Percentiles rank a stretch among this genome's conserved stretches.
Conservation (phyloP, 768 basidiomycete genomes). For the Lentinula sp. region DNA sequence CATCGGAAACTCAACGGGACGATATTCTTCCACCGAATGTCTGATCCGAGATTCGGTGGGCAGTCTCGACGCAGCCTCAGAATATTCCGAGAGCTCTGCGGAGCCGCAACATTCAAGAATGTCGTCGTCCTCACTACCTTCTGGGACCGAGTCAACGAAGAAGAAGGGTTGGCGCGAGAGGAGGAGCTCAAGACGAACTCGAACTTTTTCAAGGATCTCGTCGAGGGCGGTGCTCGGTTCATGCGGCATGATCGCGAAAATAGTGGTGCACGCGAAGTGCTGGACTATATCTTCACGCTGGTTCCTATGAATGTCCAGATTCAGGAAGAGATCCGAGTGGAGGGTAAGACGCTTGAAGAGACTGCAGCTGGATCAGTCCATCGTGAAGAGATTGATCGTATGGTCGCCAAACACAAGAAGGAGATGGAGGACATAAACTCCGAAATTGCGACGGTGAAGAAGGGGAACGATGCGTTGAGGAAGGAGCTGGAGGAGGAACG, state of each 20-base stretch:
- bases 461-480: background rate
- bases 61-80: constrained; percentile 32
- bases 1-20: constrained; percentile 15
- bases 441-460: constrained; percentile 21
- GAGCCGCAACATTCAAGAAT: constrained; percentile 32
- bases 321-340: constrained; percentile 24
- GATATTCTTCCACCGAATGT: constrained; percentile 32
- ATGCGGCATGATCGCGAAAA: constrained; percentile 27
- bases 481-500: constrained; percentile 8
- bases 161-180: constrained; percentile 10
- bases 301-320: constrained; percentile 9
- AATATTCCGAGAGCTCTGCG: constrained; percentile 36
- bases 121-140: constrained; percentile 38
- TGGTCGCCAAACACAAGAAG: constrained; percentile 26
- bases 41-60: constrained; percentile 27
- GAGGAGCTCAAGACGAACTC: constrained; percentile 18
- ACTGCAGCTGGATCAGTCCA: constrained; percentile 35
- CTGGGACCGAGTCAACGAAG: constrained; percentile 28
- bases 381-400: constrained; percentile 26
- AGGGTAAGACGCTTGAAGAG: constrained; percentile 30
- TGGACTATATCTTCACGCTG: constrained; percentile 22
- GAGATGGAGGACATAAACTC: constrained; percentile 27
- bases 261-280: constrained; percentile 23
- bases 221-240: constrained; percentile 32
- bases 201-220: constrained; percentile 32